These are phyloP conservation scores for Calamus simplicifolius DNA, from an alignment of 176 grass and related monocot genomes.

Conservation along the genomic window DNA sequence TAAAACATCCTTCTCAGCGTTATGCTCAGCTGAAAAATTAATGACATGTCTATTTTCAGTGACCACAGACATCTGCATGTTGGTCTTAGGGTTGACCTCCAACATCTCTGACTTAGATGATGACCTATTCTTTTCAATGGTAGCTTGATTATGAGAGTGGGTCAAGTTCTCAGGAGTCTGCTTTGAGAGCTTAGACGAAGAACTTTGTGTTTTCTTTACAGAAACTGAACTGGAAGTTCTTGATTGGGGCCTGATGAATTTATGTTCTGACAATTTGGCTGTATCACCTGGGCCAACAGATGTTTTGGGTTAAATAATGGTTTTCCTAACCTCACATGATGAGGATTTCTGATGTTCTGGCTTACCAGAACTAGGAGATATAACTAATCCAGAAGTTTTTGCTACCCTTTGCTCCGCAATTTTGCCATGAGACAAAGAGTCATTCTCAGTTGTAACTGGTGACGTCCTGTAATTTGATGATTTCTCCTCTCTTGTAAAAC, in stretches of 20 bases:
- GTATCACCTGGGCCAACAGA: conserved; percentile 28
- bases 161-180: conserved; percentile 37
- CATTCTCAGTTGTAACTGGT: conserved; percentile 33
- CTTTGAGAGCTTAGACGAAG: conserved; percentile 49
- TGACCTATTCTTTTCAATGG: conserved; percentile 39
- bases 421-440: conserved; percentile 43
- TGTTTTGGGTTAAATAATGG: conserved; percentile 25
- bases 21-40: conserved; percentile 39
- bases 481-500: conserved; percentile 44
- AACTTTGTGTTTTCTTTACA: conserved; percentile 46
- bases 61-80: conserved; percentile 15
- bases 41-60: conserved; percentile 35
- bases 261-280: conserved; percentile 31
- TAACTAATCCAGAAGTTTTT: conserved; percentile 12
- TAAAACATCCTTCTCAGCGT: conserved; percentile 36
- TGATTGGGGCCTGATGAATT: conserved; percentile 35
- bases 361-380: not conserved
- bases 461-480: conserved; percentile 29
- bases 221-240: conserved; percentile 32
- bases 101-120: conserved; percentile 53
- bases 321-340: conserved; percentile 15
- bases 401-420: conserved; percentile 18
- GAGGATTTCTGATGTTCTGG: conserved; percentile 7
- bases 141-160: conserved; percentile 25
- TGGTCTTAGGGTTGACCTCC: conserved; percentile 42